These are phyloP conservation scores for Adansonia gregorii DNA, from an alignment of 441 rosid species.

Conservation along the genomic window DNA sequence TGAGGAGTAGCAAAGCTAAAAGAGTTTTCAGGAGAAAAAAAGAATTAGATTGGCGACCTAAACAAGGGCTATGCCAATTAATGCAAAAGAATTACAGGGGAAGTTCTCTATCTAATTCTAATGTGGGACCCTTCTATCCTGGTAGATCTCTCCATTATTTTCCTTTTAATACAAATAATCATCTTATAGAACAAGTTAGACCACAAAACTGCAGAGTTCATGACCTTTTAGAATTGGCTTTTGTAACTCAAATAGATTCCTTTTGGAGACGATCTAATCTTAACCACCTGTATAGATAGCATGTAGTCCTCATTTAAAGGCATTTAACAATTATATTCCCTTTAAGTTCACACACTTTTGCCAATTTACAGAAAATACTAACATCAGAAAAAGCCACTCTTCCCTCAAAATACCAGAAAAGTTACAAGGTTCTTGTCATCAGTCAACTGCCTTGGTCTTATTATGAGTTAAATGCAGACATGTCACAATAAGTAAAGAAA, in stretches of 20 bases:
- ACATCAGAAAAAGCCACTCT: constrained; percentile 9
- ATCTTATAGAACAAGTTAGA: constrained; percentile 12
- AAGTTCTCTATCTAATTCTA: constrained; percentile 8
- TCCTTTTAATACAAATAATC: not conserved
- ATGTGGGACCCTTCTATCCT: not conserved
- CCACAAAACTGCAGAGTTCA: not conserved
- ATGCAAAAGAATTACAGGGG: not conserved
- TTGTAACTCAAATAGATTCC: constrained; percentile 15
- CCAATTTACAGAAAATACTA: not conserved
- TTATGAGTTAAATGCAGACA: constrained; percentile 15
- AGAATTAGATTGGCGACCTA: not conserved
- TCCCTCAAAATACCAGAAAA: constrained; percentile 8
- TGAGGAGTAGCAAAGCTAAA: constrained; percentile 12
- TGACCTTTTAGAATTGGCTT: constrained; percentile 14
- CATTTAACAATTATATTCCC: constrained; percentile 5
- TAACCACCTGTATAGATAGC: not conserved
- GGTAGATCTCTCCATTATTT: not conserved
- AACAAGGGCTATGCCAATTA: constrained; percentile 13
- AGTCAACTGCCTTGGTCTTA: not conserved
- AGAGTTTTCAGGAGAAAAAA: not conserved
- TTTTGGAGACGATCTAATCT: not conserved
- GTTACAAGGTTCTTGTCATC: not conserved
- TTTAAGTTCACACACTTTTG: not conserved
- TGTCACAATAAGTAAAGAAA: constrained; percentile 8
- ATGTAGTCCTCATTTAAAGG: constrained; percentile 3